Conservation (phyloP, 352 stramenopile genomes). For the Pythium apleroticum region DNA sequence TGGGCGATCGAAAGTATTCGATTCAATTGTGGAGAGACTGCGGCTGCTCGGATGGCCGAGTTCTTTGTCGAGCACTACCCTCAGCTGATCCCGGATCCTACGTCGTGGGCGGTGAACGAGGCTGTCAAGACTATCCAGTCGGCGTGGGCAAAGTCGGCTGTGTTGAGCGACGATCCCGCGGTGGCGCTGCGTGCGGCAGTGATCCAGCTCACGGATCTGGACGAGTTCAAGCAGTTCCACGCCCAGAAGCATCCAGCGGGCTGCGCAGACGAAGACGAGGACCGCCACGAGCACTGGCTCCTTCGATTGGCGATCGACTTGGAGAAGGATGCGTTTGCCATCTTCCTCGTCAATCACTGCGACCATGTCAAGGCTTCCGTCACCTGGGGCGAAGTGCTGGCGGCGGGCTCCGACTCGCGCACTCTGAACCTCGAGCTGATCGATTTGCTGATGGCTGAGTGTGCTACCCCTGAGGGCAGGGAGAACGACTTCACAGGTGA, state of each 20-base stretch:
- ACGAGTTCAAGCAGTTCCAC: not conserved
- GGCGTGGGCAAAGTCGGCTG: not conserved
- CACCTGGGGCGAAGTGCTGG: not conserved
- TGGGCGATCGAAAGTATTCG: constrained; percentile 3
- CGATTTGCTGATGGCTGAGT: not conserved
- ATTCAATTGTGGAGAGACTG: no score
- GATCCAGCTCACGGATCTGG: not conserved
- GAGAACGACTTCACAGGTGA: not conserved
- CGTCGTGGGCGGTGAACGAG: not conserved
- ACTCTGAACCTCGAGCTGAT: not conserved
- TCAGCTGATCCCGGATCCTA: not conserved
- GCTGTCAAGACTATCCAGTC: not conserved
- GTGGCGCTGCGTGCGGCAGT: not conserved
- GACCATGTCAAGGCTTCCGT: not conserved
- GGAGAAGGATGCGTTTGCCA: not conserved
- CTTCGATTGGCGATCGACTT: not conserved
- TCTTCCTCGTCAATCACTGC: not conserved
- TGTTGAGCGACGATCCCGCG: not conserved
- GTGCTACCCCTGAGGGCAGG: not conserved
- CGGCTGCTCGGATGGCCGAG: not conserved
- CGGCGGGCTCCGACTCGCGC: not conserved
- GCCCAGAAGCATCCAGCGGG: not conserved
- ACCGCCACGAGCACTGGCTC: not conserved
- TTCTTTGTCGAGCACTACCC: not conserved
- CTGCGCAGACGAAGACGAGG: not conserved